Percentiles rank a stretch among this genome's conserved stretches.
phyloP scores from a whole-genome alignment of 345 rosid genomes.

The Luvunga scandens region DNA sequence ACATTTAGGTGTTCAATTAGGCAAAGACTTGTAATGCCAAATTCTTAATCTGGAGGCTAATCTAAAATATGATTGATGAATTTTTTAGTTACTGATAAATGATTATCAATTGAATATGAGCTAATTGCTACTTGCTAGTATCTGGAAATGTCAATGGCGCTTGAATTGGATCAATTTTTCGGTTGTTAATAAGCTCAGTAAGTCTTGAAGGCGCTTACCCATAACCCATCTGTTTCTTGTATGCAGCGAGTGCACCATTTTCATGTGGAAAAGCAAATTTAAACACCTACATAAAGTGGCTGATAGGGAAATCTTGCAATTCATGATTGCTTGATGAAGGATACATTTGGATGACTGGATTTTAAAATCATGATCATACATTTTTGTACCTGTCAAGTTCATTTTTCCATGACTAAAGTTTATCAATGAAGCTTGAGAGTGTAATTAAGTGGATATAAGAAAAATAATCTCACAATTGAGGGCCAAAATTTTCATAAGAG shows the following conservation, averaged over 20 bases:
- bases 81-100: not conserved
- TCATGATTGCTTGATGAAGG: not conserved
- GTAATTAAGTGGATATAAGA: too few species aligned
- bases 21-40: not conserved
- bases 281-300: conserved; percentile 32
- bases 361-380: not conserved
- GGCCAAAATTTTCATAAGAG: not conserved
- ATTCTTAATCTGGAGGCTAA: not conserved
- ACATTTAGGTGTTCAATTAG: not conserved
- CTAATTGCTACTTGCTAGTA: not conserved
- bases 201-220: not conserved
- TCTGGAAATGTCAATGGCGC: not conserved
- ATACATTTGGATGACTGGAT: not conserved
- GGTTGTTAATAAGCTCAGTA: not conserved
- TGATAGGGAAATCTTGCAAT: conserved; percentile 24
- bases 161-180: not conserved
- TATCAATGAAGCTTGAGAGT: not conserved
- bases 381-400: not conserved
- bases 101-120: not conserved
- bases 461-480: not conserved
- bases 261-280: conserved; percentile 26
- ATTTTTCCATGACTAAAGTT: not conserved
- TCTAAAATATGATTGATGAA: not conserved
- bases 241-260: not conserved
- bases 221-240: not conserved